A percentile compares a stretch with the other conserved stretches of the same genome.
Evolutionary conservation across 2,329 filamentous ascomycete genomes (phyloP).

Genomic region (Periglandula ipomoeae): DNA sequence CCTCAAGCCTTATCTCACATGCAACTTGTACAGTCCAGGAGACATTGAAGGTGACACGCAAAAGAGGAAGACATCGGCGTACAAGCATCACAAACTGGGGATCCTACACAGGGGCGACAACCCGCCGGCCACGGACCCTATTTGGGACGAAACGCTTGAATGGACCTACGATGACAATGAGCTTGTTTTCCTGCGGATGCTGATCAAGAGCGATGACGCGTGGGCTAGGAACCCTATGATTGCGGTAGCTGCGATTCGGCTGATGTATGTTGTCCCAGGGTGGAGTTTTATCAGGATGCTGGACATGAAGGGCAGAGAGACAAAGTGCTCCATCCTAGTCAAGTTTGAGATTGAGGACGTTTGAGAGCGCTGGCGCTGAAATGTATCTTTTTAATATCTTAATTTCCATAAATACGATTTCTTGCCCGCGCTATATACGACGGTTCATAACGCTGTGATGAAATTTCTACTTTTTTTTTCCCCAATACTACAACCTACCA

Average conservation of each 20-base stretch:
- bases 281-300: conserved; percentile 59
- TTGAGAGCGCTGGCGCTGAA: conserved; percentile 28
- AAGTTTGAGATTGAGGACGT: conserved; percentile 47
- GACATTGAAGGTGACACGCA: conserved; percentile 35
- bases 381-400: conserved; percentile 19
- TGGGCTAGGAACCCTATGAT: conserved; percentile 55
- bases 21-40: conserved; percentile 51
- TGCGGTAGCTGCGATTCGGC: conserved; percentile 49
- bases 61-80: conserved; percentile 54
- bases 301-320: conserved; percentile 56
- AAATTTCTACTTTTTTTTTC: conserved; percentile 39
- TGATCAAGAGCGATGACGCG: conserved; percentile 58
- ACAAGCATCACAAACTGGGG: conserved; percentile 48
- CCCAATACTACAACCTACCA: too few species aligned
- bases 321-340: conserved; percentile 51
- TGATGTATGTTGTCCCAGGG: conserved; percentile 44
- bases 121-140: conserved; percentile 47
- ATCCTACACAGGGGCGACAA: conserved; percentile 50
- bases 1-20: conserved; percentile 57
- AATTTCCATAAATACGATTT: conserved; percentile 24
- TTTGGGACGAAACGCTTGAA: conserved; percentile 58
- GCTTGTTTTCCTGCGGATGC: conserved; percentile 52
- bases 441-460: too few species aligned
- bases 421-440: too few species aligned
- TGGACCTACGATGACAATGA: conserved; percentile 63